Conservation (phyloP, 176 grass and related monocot genomes). For the Triticum dicoccoides region DNA sequence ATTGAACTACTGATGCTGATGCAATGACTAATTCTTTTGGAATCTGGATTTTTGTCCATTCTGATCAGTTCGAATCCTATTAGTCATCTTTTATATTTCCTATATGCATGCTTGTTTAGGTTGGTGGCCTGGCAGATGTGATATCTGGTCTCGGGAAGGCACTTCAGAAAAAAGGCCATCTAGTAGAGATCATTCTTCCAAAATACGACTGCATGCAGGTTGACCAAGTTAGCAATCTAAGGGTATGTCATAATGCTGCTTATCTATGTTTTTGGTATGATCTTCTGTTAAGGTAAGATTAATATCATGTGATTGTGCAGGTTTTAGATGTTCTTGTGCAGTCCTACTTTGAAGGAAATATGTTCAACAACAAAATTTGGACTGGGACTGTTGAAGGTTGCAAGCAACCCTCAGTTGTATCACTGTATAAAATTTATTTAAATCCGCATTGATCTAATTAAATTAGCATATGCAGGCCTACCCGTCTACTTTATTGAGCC, state of each 20-base stretch:
- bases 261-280: constrained; percentile 6
- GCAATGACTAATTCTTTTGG: background rate
- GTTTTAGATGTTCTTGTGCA: constrained; percentile 67
- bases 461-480: constrained; percentile 61
- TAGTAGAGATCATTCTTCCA: constrained; percentile 90
- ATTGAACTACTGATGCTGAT: constrained; percentile 9
- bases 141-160: constrained; percentile 89
- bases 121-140: constrained; percentile 96
- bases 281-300: constrained; percentile 16
- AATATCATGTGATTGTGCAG: constrained; percentile 38
- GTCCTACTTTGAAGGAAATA: constrained; percentile 84
- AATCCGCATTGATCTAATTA: constrained; percentile 28
- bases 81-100: constrained; percentile 9
- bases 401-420: constrained; percentile 4
- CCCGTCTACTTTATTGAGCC: constrained; percentile 98
- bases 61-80: constrained; percentile 5
- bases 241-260: constrained; percentile 43
- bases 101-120: constrained; percentile 48
- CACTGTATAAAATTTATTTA: constrained; percentile 13
- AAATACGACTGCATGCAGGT: constrained; percentile 97
- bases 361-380: constrained; percentile 97
- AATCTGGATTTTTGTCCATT: constrained; percentile 7
- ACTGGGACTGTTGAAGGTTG: constrained; percentile 91
- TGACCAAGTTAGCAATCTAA: constrained; percentile 69
- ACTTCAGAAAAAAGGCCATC: constrained; percentile 75